phyloP scores from a whole-genome alignment of 306 rosid genomes.

The Quercus ilex region DNA sequence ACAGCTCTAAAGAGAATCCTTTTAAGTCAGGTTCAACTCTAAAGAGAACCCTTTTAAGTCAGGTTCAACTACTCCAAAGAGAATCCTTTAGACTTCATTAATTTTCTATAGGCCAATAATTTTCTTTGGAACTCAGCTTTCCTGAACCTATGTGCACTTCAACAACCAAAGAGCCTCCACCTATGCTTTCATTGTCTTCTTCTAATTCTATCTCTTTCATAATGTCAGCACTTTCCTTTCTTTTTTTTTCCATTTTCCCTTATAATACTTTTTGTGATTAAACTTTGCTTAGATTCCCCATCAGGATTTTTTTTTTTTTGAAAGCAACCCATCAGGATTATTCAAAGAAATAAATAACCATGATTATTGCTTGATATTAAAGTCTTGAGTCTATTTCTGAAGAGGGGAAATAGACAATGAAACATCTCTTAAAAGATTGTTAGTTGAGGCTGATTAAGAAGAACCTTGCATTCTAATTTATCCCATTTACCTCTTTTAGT shows the following conservation, averaged over 20 bases:
- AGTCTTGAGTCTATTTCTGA: conserved; percentile 8
- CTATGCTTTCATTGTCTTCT: neutral
- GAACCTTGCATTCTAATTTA: conserved; percentile 9
- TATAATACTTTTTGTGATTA: neutral
- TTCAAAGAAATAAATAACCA: neutral
- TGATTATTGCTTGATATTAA: conserved; percentile 13
- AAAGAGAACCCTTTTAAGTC: neutral
- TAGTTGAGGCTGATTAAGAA: neutral
- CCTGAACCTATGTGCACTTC: neutral
- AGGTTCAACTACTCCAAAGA: no score
- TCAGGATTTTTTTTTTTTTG: neutral
- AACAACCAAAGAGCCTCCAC: conserved; percentile 11
- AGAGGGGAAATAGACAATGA: conserved; percentile 10
- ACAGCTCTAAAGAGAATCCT: conserved; percentile 32
- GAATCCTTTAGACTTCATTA: neutral
- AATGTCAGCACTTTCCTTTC: neutral
- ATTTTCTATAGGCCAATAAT: neutral
- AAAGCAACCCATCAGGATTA: neutral
- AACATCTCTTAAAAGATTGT: conserved; percentile 17
- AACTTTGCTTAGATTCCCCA: neutral
- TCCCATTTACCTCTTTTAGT: neutral
- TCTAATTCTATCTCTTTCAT: conserved; percentile 14
- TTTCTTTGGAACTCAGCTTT: conserved; percentile 20
- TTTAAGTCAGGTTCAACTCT: neutral
- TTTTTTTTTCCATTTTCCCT: conserved; percentile 1